Percentiles rank a stretch among this genome's conserved stretches.
Evolutionary conservation across 345 rosid genomes (phyloP).

Genomic region (Barbarea vulgaris): DNA sequence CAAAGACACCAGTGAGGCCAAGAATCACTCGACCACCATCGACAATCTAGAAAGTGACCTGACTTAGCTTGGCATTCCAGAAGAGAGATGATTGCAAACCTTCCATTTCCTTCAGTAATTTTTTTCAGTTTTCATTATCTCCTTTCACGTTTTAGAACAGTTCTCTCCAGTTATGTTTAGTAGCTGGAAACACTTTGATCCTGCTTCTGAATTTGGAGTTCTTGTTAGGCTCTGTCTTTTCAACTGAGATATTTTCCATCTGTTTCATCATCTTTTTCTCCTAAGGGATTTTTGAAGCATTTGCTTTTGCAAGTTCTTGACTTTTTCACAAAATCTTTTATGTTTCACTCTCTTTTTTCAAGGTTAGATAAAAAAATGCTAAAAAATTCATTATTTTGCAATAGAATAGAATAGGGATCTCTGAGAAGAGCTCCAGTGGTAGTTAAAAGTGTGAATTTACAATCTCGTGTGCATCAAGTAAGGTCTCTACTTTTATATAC

Average conservation of each 20-base stretch:
- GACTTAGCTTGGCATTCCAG: conserved; percentile 45
- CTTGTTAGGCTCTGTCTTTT: conserved; percentile 25
- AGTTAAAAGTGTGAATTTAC: background rate
- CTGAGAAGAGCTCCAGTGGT: background rate
- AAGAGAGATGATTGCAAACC: conserved; percentile 48
- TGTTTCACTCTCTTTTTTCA: background rate
- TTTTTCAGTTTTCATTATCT: conserved; percentile 11
- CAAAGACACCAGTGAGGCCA: conserved; percentile 88
- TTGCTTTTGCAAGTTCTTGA: conserved; percentile 12
- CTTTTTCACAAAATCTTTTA: background rate
- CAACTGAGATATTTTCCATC: conserved; percentile 23
- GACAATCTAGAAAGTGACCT: conserved; percentile 30
- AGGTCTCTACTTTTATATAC: background rate
- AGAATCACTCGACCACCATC: conserved; percentile 54
- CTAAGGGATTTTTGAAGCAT: conserved; percentile 10
- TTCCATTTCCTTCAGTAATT: conserved; percentile 38
- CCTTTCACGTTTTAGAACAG: conserved; percentile 46
- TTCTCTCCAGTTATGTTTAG: conserved; percentile 40
- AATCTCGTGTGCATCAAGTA: conserved; percentile 27
- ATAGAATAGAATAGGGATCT: conserved; percentile 2
- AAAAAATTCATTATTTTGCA: background rate
- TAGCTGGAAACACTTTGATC: conserved; percentile 45
- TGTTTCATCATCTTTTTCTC: conserved; percentile 27
- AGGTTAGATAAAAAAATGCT: background rate
- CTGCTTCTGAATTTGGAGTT: conserved; percentile 45